phyloP scores from a whole-genome alignment of 306 rosid genomes.

The Vicia sativa region DNA sequence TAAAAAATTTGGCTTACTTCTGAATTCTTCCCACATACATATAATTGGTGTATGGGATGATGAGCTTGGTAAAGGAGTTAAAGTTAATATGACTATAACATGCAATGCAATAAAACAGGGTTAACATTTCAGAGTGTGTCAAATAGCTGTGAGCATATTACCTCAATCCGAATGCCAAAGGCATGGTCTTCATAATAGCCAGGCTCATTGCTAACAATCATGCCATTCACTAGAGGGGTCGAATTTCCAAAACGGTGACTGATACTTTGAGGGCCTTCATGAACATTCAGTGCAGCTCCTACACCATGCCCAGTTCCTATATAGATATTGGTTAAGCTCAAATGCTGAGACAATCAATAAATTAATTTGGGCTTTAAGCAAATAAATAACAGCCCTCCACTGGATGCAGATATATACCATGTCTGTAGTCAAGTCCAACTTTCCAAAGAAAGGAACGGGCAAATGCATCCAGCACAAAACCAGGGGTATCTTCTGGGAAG shows the following conservation, averaged over 20 bases:
- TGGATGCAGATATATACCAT: constrained; percentile 59
- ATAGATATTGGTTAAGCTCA: constrained; percentile 25
- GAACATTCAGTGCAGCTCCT: constrained; percentile 97
- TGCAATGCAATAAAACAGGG: constrained; percentile 26
- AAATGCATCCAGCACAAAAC: constrained; percentile 94
- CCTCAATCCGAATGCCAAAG: constrained; percentile 96
- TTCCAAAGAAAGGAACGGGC: constrained; percentile 97
- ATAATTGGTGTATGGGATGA: neutral
- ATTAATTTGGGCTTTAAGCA: constrained; percentile 16
- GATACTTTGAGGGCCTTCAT: constrained; percentile 95
- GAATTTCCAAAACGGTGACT: constrained; percentile 86
- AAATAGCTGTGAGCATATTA: constrained; percentile 37
- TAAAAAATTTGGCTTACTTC: constrained; percentile 27
- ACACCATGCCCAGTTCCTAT: constrained; percentile 97
- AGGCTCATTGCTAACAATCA: constrained; percentile 97
- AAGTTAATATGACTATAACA: constrained; percentile 9
- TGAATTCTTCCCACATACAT: constrained; percentile 18
- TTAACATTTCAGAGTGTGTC: constrained; percentile 30
- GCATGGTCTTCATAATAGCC: constrained; percentile 97
- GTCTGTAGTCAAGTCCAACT: constrained; percentile 94
- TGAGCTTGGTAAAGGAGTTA: constrained; percentile 17
- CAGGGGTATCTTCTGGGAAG: constrained; percentile 89
- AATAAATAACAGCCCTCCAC: constrained; percentile 14
- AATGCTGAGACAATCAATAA: constrained; percentile 24
- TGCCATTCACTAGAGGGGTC: constrained; percentile 73